Percentiles rank a stretch among this genome's conserved stretches.
These are phyloP conservation scores for Jaenimonas drosophilae DNA, from an alignment of 208 protist genomes.

Conservation along the genomic window DNA sequence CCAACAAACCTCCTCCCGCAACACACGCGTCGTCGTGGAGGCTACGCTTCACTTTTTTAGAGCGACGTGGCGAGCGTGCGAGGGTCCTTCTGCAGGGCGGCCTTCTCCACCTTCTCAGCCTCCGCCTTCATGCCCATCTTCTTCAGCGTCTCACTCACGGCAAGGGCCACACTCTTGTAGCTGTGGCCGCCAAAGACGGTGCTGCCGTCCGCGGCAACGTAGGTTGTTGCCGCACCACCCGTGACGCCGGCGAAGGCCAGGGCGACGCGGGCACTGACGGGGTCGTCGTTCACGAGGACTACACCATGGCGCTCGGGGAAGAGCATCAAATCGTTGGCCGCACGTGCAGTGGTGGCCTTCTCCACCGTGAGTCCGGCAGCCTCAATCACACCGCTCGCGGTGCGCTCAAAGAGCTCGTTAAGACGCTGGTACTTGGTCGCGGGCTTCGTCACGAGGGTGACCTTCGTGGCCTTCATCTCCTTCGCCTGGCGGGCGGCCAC, in stretches of 20 bases:
- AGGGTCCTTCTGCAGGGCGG: constrained; percentile 48
- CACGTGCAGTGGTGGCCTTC: constrained; percentile 30
- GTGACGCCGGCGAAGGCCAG: constrained; percentile 56
- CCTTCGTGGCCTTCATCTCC: constrained; percentile 30
- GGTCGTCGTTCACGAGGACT: constrained; percentile 63
- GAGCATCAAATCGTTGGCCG: constrained; percentile 56
- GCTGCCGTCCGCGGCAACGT: constrained; percentile 43
- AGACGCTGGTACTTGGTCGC: constrained; percentile 57
- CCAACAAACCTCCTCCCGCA: too few species aligned
- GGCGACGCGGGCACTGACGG: constrained; percentile 53
- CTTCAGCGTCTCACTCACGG: constrained; percentile 54
- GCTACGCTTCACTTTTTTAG: too few species aligned
- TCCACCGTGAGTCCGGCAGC: constrained; percentile 51
- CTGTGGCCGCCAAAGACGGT: constrained; percentile 64
- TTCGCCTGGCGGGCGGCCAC: constrained; percentile 60
- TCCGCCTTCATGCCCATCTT: constrained; percentile 51
- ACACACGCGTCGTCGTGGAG: too few species aligned
- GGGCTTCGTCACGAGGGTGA: constrained; percentile 71
- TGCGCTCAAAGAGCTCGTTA: constrained; percentile 57
- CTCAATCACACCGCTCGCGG: constrained; percentile 35
- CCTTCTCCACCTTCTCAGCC: constrained; percentile 51
- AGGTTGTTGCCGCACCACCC: constrained; percentile 50
- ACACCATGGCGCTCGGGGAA: constrained; percentile 61
- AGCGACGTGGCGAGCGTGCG: constrained; percentile 25
- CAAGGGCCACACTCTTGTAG: constrained; percentile 58